Conservation (phyloP, 176 grass and related monocot genomes). For the Carex cristatella region DNA sequence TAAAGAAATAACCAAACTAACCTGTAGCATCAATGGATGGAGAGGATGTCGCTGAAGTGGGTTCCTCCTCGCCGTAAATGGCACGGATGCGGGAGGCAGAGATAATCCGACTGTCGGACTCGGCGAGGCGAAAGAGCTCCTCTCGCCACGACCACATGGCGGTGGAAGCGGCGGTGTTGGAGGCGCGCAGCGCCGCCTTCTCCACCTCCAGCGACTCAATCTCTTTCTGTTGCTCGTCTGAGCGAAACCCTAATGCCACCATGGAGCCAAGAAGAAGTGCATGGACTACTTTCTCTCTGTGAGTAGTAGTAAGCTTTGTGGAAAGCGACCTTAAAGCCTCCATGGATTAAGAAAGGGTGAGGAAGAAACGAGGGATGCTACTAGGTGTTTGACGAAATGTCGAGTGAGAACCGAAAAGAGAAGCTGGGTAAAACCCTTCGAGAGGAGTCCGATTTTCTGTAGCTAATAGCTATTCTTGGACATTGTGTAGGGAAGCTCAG, state of each 20-base stretch:
- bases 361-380: not conserved
- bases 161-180: conserved; percentile 47
- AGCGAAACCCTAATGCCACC: conserved; percentile 41
- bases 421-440: not conserved
- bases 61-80: conserved; percentile 76
- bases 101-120: conserved; percentile 46
- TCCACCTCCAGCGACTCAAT: conserved; percentile 53
- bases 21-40: not conserved
- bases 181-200: conserved; percentile 51
- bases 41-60: not conserved
- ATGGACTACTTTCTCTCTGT: conserved; percentile 47
- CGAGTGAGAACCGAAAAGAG: not conserved
- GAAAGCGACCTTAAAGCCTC: conserved; percentile 37
- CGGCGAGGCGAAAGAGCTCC: conserved; percentile 62
- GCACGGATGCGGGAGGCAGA: conserved; percentile 48
- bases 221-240: conserved; percentile 63
- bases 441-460: not conserved
- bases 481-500: not conserved
- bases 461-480: not conserved
- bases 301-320: conserved; percentile 32
- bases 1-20: not conserved
- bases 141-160: conserved; percentile 73
- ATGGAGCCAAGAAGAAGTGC: conserved; percentile 52
- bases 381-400: conserved; percentile 6
- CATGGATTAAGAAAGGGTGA: conserved; percentile 28